Base-by-base conservation (phyloP, 352 stramenopile species). In the Globisporangium cederbergense region DNA sequence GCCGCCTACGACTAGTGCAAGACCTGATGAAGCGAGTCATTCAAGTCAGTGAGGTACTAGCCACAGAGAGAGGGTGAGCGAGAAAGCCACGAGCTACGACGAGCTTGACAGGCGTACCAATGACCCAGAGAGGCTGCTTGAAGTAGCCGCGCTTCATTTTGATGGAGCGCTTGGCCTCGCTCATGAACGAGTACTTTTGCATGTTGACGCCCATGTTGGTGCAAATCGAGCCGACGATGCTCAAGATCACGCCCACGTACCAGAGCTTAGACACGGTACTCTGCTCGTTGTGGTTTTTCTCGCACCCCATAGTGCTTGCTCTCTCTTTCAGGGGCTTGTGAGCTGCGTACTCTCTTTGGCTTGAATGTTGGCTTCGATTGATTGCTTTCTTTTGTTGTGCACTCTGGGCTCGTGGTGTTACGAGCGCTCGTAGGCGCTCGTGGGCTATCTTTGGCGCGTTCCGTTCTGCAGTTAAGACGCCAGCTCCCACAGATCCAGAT, bases 161-260 rank as follows among this genome's bases (percentile, higher is more conserved):
- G 42, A 82, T 58, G 38, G 61, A 74, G 49, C 72, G 81, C 63
- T 88, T 91, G 53, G 80, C 74, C 64, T 95, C 88, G 45, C 76
- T 75, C 77, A 96, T 93, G 75, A 96, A 94, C 52, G 83, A 93
- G 65, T 91, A 94, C 64, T 96, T 96, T 75, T 96, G 86, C 61
- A 93, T 67, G 62, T 96, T 96, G 16, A 94, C 83, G 53, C 88
- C 88, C 62, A 96, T 83, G 72, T 96, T 94, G 68, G 82, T 91
- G 67, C 71, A 72, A 32, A 94, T 61, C 14, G 84, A 93, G 40
- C 78, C 81, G 38, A 89, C 58, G 73, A 95, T 81, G 60, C 64
- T 77, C 8, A 96, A 62, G 62, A 92, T 86, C 40, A 96, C 88
- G 55, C 88, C 88, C 34, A 93, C 71, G 40, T 88, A 93, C 83